Percentiles rank a stretch among this genome's conserved stretches.
phyloP scores from a whole-genome alignment of 2,329 filamentous ascomycete genomes.

The Ophiostoma australiae region DNA sequence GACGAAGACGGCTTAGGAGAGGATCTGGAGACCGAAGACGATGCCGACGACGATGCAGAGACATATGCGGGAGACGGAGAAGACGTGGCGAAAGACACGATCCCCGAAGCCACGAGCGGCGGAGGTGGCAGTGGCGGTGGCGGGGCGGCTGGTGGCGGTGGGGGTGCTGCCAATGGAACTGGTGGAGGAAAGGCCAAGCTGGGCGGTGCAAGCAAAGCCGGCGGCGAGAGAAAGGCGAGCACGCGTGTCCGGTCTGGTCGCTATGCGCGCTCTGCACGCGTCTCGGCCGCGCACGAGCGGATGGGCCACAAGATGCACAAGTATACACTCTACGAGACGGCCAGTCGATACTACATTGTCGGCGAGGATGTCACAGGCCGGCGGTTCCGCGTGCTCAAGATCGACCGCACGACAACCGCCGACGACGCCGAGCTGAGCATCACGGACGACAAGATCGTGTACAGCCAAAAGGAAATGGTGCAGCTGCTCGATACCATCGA shows the following conservation, averaged over 20 bases:
- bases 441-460: slow-evolving; percentile 91
- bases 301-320: slow-evolving; percentile 75
- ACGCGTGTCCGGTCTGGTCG: slow-evolving; percentile 9
- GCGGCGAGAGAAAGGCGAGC: slow-evolving; percentile 13
- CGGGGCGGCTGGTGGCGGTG: background rate
- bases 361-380: slow-evolving; percentile 86
- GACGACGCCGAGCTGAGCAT: slow-evolving; percentile 74
- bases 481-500: slow-evolving; percentile 91
- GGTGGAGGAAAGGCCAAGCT: background rate
- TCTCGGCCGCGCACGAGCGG: slow-evolving; percentile 31
- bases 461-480: slow-evolving; percentile 87
- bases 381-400: slow-evolving; percentile 86
- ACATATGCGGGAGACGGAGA: background rate
- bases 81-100: background rate
- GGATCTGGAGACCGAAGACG: slow-evolving; percentile 26
- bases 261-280: slow-evolving; percentile 15
- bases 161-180: background rate
- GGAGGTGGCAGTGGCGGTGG: background rate
- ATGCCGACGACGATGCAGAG: slow-evolving; percentile 13
- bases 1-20: slow-evolving; percentile 35
- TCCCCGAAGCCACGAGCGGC: background rate
- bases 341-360: slow-evolving; percentile 87
- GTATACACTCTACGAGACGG: slow-evolving; percentile 96
- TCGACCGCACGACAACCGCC: slow-evolving; percentile 81
- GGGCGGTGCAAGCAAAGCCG: background rate